phyloP scores from a whole-genome alignment of 768 basidiomycete species.

The Trametes punicea region DNA sequence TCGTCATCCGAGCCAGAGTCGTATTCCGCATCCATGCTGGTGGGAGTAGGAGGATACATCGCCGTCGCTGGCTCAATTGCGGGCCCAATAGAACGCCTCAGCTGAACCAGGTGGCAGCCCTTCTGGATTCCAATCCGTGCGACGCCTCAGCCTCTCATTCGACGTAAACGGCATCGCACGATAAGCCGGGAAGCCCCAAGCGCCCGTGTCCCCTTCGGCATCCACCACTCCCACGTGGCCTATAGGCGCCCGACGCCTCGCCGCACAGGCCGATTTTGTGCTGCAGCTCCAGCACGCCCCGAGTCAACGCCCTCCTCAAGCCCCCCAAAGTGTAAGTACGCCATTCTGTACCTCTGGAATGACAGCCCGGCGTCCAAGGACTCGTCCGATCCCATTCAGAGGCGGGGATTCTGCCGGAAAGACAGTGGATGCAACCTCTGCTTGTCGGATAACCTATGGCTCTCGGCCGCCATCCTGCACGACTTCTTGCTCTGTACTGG shows the following conservation, averaged over 20 bases:
- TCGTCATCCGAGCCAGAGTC: slow-evolving; percentile 26
- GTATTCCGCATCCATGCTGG: slow-evolving; percentile 18
- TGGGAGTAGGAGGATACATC: slow-evolving; percentile 13
- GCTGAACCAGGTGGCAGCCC: slow-evolving; percentile 7
- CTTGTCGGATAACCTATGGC: slow-evolving; percentile 23
- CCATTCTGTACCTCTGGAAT: slow-evolving; percentile 16
- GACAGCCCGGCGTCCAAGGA: slow-evolving; percentile 15
- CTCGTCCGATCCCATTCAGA: slow-evolving; percentile 19
- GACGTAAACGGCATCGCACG: too few relatives aligned
- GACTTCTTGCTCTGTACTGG: slow-evolving; percentile 6
- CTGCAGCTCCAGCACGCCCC: slow-evolving; percentile 19
- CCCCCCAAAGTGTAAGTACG: slow-evolving; percentile 51
- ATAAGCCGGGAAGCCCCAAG: slow-evolving; percentile 8
- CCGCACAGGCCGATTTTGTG: slow-evolving; percentile 10
- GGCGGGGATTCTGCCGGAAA: not conserved
- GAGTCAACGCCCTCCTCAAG: slow-evolving; percentile 44
- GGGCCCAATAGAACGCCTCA: slow-evolving; percentile 7
- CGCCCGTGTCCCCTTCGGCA: not conserved
- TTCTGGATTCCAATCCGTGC: slow-evolving; percentile 9
- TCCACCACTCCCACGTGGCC: slow-evolving; percentile 5
- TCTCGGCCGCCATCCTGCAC: slow-evolving; percentile 8
- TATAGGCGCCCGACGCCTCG: slow-evolving; percentile 1
- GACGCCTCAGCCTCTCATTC: not conserved
- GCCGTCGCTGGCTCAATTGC: slow-evolving; percentile 6
- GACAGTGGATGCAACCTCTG: slow-evolving; percentile 24